A percentile compares a stretch with the other conserved stretches of the same genome.
These are phyloP conservation scores for Cladosporium colombiae DNA, from an alignment of 2,329 filamentous ascomycete genomes.

Conservation along the genomic window DNA sequence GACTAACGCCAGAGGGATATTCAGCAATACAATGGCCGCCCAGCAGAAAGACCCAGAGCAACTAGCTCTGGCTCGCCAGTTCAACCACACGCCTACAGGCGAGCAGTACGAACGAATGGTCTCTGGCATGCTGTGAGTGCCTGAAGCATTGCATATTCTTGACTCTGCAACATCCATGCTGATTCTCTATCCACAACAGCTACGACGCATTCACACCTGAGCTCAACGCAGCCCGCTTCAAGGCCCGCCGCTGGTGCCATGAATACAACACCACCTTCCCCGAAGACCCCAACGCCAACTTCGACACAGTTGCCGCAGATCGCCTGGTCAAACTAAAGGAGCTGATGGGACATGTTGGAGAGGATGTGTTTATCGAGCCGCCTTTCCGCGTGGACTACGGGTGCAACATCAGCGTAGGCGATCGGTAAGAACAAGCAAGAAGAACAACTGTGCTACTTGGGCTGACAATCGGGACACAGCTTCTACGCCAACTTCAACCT, in stretches of 20 bases:
- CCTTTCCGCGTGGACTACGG: slow-evolving; percentile 66
- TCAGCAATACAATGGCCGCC: slow-evolving; percentile 27
- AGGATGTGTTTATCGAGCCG: slow-evolving; percentile 47
- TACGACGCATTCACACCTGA: slow-evolving; percentile 53
- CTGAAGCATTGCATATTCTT: slow-evolving; percentile 30
- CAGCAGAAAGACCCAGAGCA: slow-evolving; percentile 45
- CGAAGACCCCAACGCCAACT: slow-evolving; percentile 21
- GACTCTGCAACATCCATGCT: neutral
- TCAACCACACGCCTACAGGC: slow-evolving; percentile 57
- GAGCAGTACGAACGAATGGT: slow-evolving; percentile 67
- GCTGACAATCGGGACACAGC: slow-evolving; percentile 35
- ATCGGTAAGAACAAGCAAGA: slow-evolving; percentile 48
- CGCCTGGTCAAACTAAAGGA: slow-evolving; percentile 11
- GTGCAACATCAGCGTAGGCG: slow-evolving; percentile 55
- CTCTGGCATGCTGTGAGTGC: slow-evolving; percentile 54
- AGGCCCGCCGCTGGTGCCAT: slow-evolving; percentile 57
- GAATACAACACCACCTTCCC: slow-evolving; percentile 62
- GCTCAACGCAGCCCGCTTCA: slow-evolving; percentile 54
- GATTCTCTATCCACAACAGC: slow-evolving; percentile 8
- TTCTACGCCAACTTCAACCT: slow-evolving; percentile 65
- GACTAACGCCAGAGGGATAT: neutral
- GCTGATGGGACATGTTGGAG: slow-evolving; percentile 16
- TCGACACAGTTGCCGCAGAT: slow-evolving; percentile 16
- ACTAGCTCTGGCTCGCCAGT: slow-evolving; percentile 49
- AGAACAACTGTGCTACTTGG: neutral